Evolutionary conservation across 495 filamentous ascomycete genomes (phyloP), one percentile per base, ranked within the genome.

Genomic region (Aspergillus sclerotioniger): DNA sequence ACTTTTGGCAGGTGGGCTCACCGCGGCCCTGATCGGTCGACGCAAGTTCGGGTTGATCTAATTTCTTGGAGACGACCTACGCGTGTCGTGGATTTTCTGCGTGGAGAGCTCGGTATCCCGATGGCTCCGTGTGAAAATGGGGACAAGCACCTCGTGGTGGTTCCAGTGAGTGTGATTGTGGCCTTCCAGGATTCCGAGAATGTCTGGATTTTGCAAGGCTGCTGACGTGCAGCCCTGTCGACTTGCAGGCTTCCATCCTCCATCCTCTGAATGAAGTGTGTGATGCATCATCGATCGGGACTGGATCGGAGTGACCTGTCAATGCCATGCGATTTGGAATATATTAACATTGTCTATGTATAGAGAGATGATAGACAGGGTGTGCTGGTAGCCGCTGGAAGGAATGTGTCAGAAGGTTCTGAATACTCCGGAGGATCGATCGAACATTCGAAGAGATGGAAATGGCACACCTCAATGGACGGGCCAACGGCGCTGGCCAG

Each of bases 241-340:
- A 25, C 25, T 25, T 25, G 25, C 25, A 25, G 25, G 25, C 25
- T 25, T 25, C 25, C 25, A 25, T 25, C 25, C 25, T 25, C 25
- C 25, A 5, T 25, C 25, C 25, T 25, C 25, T 25, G 25, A 5
- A 2, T 25, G 37, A 13, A 2, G 4, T 12, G 37, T 41, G 6
- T 41, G 37, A n/a, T n/a, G 37, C 12, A 41, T 41, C 33, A 35
- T 13, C 13, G 8, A 35, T 35, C 33, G 13, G 13, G 33, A 13
- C 7, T 41, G 37, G 25, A 17, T 32, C 47, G 28, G 17, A 17
- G 15, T 28, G 47, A 50, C 47, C 20, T 50, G 47, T 50, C 47
- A 50, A n/a, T 4, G 25, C 47, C 47, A 50, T 50, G 47, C 17
- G 47, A 50, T 50, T 50, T 50, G 47, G 47, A 50, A 50, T 50